Conservation (phyloP, 805 yeast species). For the Candida gorgasii region DNA sequence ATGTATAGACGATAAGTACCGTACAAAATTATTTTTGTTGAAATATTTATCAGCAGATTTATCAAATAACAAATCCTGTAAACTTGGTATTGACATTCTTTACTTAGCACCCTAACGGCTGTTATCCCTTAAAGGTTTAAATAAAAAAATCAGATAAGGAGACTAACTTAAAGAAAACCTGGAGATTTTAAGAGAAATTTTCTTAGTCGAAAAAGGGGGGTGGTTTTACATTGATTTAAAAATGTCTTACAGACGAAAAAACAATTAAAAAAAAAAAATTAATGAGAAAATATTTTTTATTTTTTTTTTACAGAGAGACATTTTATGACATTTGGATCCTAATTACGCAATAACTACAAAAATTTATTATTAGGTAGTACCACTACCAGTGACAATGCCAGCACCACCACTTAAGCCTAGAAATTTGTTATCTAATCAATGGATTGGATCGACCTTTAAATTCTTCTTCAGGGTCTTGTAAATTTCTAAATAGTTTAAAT, state of each 20-base stretch:
- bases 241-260: neutral
- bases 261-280: neutral
- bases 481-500: too few relatives aligned
- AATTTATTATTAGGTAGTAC: too few relatives aligned
- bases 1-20: constrained; percentile 29
- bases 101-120: neutral
- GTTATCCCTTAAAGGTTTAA: neutral
- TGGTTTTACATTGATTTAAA: constrained; percentile 3
- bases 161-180: constrained; percentile 1
- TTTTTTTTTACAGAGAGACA: neutral
- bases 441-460: too few relatives aligned
- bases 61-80: constrained; percentile 13
- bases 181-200: constrained; percentile 3
- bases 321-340: constrained; percentile 1
- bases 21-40: constrained; percentile 20
- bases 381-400: too few relatives aligned
- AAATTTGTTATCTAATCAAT: too few relatives aligned
- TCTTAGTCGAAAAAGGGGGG: constrained; percentile 1
- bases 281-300: neutral
- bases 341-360: constrained; percentile 1
- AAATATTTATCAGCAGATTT: constrained; percentile 8
- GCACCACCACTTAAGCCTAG: too few relatives aligned
- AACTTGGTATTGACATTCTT: constrained; percentile 16
- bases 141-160: neutral
- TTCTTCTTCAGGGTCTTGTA: too few relatives aligned